phyloP scores from a whole-genome alignment of 2,329 filamentous ascomycete genomes.

The Dryadomyces quercus-mongolicae region DNA sequence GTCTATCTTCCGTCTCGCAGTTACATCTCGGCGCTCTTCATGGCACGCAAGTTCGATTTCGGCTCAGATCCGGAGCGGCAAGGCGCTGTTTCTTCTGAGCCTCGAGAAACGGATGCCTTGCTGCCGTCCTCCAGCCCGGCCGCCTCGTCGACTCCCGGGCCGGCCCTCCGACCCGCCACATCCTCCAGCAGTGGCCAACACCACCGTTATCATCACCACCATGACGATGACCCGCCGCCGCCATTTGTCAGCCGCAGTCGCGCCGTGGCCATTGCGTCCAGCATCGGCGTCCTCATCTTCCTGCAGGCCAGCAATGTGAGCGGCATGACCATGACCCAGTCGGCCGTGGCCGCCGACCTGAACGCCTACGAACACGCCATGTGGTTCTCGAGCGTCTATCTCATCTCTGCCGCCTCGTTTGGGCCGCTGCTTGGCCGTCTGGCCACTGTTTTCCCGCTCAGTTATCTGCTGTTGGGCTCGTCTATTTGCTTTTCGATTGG shows the following conservation, averaged over 20 bases:
- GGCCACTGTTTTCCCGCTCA: conserved; percentile 60
- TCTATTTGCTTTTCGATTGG: conserved; percentile 48
- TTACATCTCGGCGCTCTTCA: no score
- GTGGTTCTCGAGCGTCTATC: conserved; percentile 73
- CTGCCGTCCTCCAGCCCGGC: background rate
- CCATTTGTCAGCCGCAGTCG: conserved; percentile 16
- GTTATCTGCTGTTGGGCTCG: conserved; percentile 50
- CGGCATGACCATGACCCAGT: conserved; percentile 71
- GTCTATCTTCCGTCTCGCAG: no score
- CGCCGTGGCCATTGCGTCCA: conserved; percentile 34
- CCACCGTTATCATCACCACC: background rate
- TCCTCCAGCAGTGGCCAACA: background rate
- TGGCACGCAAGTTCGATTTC: no score
- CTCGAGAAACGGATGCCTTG: background rate
- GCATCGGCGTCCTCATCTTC: conserved; percentile 46
- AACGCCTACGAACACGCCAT: conserved; percentile 60
- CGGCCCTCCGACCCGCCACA: background rate
- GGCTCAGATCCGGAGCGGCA: background rate
- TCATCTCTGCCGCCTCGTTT: conserved; percentile 48
- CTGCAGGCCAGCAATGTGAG: conserved; percentile 61
- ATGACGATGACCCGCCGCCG: background rate
- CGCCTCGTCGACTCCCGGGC: background rate
- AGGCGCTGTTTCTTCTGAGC: background rate
- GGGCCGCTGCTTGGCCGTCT: conserved; percentile 62
- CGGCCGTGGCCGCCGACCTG: conserved; percentile 61